Evolutionary conservation across 2,329 filamentous ascomycete genomes (phyloP).

Genomic region (Monosporascus ibericus): DNA sequence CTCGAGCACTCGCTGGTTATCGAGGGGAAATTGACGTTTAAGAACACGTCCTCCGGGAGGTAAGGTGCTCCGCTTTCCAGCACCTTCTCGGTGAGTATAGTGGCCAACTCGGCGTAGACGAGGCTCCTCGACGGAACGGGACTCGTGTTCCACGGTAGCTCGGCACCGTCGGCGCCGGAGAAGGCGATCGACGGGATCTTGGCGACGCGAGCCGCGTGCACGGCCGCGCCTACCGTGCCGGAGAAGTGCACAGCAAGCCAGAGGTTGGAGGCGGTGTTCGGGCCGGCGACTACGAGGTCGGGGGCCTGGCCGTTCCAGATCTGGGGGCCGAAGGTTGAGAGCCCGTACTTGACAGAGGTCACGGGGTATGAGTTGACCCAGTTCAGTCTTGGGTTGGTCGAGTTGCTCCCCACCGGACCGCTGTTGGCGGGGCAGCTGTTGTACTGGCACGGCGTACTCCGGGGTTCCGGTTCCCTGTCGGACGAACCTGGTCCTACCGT

Average conservation of each 20-base stretch:
- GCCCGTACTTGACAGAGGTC: constrained; percentile 57
- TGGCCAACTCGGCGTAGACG: constrained; percentile 59
- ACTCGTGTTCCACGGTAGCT: constrained; percentile 46
- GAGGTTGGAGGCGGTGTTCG: constrained; percentile 55
- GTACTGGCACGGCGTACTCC: constrained; percentile 51
- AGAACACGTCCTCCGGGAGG: constrained; percentile 52
- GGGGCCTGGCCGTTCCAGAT: constrained; percentile 46
- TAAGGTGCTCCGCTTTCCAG: constrained; percentile 54
- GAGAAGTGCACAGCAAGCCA: constrained; percentile 52
- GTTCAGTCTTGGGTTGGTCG: constrained; percentile 52
- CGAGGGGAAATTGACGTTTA: constrained; percentile 65
- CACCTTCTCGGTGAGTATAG: constrained; percentile 50
- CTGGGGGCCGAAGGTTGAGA: constrained; percentile 47
- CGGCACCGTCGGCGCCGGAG: constrained; percentile 46
- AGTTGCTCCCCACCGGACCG: constrained; percentile 51
- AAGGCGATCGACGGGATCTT: constrained; percentile 65
- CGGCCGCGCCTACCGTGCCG: constrained; percentile 62
- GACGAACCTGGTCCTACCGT: constrained; percentile 40
- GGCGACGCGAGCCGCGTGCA: constrained; percentile 46
- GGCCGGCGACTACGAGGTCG: constrained; percentile 60
- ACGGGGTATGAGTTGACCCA: constrained; percentile 68
- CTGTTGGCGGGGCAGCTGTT: constrained; percentile 53
- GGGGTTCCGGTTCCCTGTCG: constrained; percentile 40
- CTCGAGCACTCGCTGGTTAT: constrained; percentile 44
- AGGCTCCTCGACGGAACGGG: constrained; percentile 47